Conservation (phyloP, 2,329 filamentous ascomycete species). For the Cladosporium sp. region DNA sequence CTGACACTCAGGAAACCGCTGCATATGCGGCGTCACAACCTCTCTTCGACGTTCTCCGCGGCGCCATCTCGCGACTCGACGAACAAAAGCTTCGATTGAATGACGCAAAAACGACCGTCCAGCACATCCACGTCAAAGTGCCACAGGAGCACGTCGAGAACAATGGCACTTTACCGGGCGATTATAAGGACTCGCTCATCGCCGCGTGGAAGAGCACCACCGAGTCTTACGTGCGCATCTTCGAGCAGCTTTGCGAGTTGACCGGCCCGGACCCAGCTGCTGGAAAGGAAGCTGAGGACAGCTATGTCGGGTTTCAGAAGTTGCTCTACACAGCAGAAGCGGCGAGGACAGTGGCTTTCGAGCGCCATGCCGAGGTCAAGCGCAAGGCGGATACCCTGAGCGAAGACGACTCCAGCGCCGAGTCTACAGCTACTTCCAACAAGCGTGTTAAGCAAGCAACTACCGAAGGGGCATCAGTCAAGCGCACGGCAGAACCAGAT, state of each 20-base stretch:
- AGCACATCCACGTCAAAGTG: conserved; percentile 28
- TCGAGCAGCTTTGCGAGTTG: conserved; percentile 23
- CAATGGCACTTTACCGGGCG: conserved; percentile 14
- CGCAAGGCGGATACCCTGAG: not conserved
- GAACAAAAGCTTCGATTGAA: conserved; percentile 22
- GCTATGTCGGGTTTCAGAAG: conserved; percentile 22
- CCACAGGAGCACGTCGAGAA: conserved; percentile 18
- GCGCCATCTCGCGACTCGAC: conserved; percentile 17
- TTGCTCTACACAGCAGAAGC: conserved; percentile 20
- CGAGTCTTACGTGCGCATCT: conserved; percentile 25
- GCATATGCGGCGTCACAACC: conserved; percentile 29
- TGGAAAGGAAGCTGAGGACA: conserved; percentile 19
- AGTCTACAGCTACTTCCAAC: not conserved
- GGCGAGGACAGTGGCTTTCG: conserved; percentile 19
- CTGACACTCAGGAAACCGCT: conserved; percentile 16
- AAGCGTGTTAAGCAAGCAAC: not conserved
- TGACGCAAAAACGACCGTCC: conserved; percentile 24
- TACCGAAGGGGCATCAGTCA: not conserved
- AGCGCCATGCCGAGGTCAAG: conserved; percentile 1
- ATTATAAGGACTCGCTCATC: conserved; percentile 25
- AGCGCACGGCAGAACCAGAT: conserved; percentile 1
- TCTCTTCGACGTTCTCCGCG: conserved; percentile 26
- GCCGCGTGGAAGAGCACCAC: conserved; percentile 27
- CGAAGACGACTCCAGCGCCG: not conserved
- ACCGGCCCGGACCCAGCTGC: conserved; percentile 24